phyloP scores from a whole-genome alignment of 371 early-diverging fungal species.

The Choanephora cucurbitarum region DNA sequence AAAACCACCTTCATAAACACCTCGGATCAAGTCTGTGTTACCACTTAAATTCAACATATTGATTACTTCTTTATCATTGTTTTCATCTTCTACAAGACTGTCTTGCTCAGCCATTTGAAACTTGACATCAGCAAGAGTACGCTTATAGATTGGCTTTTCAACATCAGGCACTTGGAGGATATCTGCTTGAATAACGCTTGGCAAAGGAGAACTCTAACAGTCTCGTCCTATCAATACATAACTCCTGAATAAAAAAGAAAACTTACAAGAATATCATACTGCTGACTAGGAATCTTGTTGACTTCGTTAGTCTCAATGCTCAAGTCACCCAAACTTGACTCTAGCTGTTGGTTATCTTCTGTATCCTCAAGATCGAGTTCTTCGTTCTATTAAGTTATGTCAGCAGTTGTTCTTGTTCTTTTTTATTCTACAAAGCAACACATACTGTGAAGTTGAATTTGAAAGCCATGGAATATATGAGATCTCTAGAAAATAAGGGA shows the following conservation, averaged over 20 bases:
- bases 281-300: slow-evolving; percentile 31
- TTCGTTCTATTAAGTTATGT: slow-evolving; percentile 35
- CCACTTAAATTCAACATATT: slow-evolving; percentile 61
- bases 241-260: not conserved
- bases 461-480: slow-evolving; percentile 42
- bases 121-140: slow-evolving; percentile 81
- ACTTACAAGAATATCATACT: slow-evolving; percentile 43
- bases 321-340: slow-evolving; percentile 45
- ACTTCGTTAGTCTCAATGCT: slow-evolving; percentile 29
- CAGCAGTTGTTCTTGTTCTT: not conserved
- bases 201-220: slow-evolving; percentile 36
- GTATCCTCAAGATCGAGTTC: slow-evolving; percentile 60
- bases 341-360: slow-evolving; percentile 43
- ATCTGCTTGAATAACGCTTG: slow-evolving; percentile 44
- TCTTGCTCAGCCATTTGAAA: slow-evolving; percentile 81
- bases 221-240: slow-evolving; percentile 2
- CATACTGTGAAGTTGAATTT: slow-evolving; percentile 64
- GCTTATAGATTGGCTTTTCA: slow-evolving; percentile 47
- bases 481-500: too few species aligned
- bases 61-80: slow-evolving; percentile 34
- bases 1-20: slow-evolving; percentile 93
- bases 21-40: slow-evolving; percentile 77
- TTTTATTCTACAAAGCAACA: not conserved
- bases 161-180: slow-evolving; percentile 29
- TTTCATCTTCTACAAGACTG: slow-evolving; percentile 48